Percentiles rank a stretch among this genome's conserved stretches.
phyloP scores from a whole-genome alignment of 495 filamentous ascomycete species.

The Penicillium goetzii region DNA sequence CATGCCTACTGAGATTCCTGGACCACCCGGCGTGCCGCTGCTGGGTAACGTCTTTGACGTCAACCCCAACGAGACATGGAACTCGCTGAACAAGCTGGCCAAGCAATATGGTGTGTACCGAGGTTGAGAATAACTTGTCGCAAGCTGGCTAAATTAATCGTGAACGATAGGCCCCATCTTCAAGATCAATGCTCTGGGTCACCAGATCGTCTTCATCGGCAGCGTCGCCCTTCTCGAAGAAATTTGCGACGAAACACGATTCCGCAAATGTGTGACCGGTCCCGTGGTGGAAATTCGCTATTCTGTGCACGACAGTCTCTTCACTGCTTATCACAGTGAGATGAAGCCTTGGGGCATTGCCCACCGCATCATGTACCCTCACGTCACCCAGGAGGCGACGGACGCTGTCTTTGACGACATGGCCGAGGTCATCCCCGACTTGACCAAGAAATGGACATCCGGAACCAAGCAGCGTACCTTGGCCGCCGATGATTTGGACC shows the following conservation, averaged over 20 bases:
- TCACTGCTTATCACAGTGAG: constrained; percentile 61
- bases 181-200: constrained; percentile 61
- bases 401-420: constrained; percentile 32
- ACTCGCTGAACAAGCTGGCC: constrained; percentile 63
- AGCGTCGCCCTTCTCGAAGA: constrained; percentile 66
- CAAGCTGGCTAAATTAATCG: neutral
- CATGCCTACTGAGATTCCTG: constrained; percentile 60
- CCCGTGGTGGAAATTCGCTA: constrained; percentile 64
- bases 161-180: constrained; percentile 63
- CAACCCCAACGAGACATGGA: constrained; percentile 63
- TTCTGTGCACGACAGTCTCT: constrained; percentile 71
- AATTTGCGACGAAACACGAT: constrained; percentile 71
- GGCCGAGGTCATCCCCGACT: constrained; percentile 31
- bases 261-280: constrained; percentile 64
- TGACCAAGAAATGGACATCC: constrained; percentile 33
- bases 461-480: constrained; percentile 21
- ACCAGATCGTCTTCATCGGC: constrained; percentile 56
- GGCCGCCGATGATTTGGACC: constrained; percentile 64
- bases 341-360: constrained; percentile 71
- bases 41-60: constrained; percentile 71
- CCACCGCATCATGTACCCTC: constrained; percentile 33
- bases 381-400: constrained; percentile 24
- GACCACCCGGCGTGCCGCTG: constrained; percentile 67
- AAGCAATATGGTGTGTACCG: constrained; percentile 60
- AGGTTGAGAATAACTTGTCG: constrained; percentile 2